Percentiles rank a stretch among this genome's conserved stretches.
phyloP scores from a whole-genome alignment of 2,329 filamentous ascomycete species.

The Didymella sp. region DNA sequence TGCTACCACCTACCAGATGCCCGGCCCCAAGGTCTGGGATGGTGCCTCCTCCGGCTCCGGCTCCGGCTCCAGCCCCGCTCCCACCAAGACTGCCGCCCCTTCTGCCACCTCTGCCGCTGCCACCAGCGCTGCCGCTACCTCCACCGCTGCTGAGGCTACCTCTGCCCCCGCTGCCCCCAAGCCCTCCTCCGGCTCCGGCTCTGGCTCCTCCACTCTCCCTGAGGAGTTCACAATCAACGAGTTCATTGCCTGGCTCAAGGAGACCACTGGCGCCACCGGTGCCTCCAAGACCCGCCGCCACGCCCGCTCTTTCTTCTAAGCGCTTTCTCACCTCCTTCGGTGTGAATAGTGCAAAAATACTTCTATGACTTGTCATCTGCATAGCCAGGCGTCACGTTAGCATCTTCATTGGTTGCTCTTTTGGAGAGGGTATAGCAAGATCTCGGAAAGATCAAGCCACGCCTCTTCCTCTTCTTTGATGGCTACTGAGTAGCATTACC shows the following conservation, averaged over 20 bases:
- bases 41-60: slow-evolving; percentile 29
- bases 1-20: slow-evolving; percentile 47
- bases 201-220: slow-evolving; percentile 30
- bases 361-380: slow-evolving; percentile 15
- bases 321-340: slow-evolving; percentile 29
- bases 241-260: slow-evolving; percentile 43
- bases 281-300: slow-evolving; percentile 40
- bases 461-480: slow-evolving; percentile 10
- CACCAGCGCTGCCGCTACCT: slow-evolving; percentile 12
- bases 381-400: slow-evolving; percentile 18
- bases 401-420: slow-evolving; percentile 16
- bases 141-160: slow-evolving; percentile 16
- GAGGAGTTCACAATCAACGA: slow-evolving; percentile 39
- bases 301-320: slow-evolving; percentile 52
- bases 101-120: slow-evolving; percentile 17
- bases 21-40: slow-evolving; percentile 49
- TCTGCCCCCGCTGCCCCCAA: slow-evolving; percentile 16
- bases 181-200: slow-evolving; percentile 22
- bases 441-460: slow-evolving; percentile 16
- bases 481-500: slow-evolving; percentile 20
- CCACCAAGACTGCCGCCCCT: slow-evolving; percentile 19
- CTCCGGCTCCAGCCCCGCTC: slow-evolving; percentile 21
- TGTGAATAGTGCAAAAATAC: not conserved
- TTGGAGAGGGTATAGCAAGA: slow-evolving; percentile 9
- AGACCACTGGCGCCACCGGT: slow-evolving; percentile 27